These are phyloP conservation scores for Lyophyllum atratum DNA, from an alignment of 768 basidiomycete genomes.

Conservation along the genomic window DNA sequence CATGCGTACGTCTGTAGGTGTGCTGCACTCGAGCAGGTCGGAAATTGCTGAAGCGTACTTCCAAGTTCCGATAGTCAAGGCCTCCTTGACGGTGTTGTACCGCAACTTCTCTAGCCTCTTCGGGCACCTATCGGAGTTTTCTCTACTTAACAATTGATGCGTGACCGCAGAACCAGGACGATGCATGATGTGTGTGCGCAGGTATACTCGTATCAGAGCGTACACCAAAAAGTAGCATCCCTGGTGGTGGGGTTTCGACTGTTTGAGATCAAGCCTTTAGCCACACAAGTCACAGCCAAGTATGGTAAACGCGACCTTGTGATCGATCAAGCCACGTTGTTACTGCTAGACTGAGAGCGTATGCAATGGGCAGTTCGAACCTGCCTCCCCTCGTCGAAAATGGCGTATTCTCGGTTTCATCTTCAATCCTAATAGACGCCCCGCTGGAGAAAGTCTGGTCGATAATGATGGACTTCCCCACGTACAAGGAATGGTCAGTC, in stretches of 20 bases:
- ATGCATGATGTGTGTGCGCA: too few relatives aligned
- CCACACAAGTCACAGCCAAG: too few relatives aligned
- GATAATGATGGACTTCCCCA: constrained; percentile 58
- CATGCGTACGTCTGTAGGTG: not conserved
- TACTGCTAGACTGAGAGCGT: not conserved
- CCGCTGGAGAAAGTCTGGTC: constrained; percentile 63
- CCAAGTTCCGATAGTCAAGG: not conserved
- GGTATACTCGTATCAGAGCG: too few relatives aligned
- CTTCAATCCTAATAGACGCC: constrained; percentile 59
- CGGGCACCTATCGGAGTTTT: too few relatives aligned
- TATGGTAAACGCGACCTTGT: too few relatives aligned
- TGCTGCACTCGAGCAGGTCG: not conserved
- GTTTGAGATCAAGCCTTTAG: not conserved
- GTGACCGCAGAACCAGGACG: too few relatives aligned
- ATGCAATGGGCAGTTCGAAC: constrained; percentile 9
- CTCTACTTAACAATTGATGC: too few relatives aligned
- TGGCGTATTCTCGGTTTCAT: constrained; percentile 49
- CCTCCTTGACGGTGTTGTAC: too few relatives aligned
- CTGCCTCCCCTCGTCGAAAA: constrained; percentile 40
- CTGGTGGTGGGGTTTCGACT: too few relatives aligned
- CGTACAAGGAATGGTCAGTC: constrained; percentile 63
- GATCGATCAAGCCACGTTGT: not conserved
- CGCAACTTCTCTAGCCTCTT: too few relatives aligned
- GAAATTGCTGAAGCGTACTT: not conserved
- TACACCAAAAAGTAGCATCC: too few relatives aligned